These are phyloP conservation scores for Rosa multiflora DNA, from an alignment of 306 rosid species.

Conservation along the genomic window DNA sequence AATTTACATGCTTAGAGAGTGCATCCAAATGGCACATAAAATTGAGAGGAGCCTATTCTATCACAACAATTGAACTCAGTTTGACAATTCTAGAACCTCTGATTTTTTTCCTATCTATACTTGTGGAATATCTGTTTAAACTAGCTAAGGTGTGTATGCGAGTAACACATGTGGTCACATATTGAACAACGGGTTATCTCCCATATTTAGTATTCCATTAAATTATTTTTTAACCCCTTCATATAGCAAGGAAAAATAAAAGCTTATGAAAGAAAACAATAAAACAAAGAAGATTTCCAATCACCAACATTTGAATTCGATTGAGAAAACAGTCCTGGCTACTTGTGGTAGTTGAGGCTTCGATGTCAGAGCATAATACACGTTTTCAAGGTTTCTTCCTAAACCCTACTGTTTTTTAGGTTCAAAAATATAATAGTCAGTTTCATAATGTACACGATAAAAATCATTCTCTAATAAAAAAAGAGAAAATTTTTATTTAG, in stretches of 20 bases:
- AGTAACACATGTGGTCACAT: not conserved
- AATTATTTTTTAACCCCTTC: not conserved
- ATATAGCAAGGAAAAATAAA: not conserved
- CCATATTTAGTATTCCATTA: not conserved
- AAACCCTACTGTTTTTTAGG: not conserved
- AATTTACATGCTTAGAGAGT: too few relatives aligned
- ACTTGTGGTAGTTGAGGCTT: not conserved
- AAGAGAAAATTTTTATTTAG: not conserved
- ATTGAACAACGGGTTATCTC: not conserved
- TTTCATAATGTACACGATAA: not conserved
- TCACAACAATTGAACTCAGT: not conserved
- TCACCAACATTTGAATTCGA: not conserved
- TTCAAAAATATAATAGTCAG: not conserved
- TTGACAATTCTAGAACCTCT: not conserved
- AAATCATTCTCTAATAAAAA: not conserved
- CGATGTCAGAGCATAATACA: not conserved
- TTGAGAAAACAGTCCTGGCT: not conserved
- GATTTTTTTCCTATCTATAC: not conserved
- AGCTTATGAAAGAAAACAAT: not conserved
- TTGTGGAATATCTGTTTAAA: not conserved
- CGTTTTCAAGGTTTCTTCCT: not conserved
- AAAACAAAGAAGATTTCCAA: not conserved
- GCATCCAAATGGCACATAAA: too few relatives aligned
- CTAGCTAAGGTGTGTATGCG: not conserved
- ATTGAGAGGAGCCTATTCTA: too few relatives aligned